Base-by-base conservation (phyloP, 129 eudicot genomes). In the Tanacetum coccineum region DNA sequence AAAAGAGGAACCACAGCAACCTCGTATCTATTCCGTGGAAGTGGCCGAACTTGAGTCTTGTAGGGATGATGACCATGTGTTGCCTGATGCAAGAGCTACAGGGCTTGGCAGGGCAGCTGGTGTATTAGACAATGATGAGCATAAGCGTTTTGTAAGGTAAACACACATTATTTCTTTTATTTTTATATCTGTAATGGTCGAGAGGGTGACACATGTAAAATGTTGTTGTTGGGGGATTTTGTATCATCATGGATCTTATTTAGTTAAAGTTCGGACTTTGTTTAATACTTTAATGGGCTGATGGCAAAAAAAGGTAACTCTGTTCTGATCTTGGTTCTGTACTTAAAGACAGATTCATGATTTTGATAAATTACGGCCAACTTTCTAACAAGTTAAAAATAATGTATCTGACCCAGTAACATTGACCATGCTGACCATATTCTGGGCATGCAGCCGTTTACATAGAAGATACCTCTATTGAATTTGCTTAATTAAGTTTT, bases 61-160 rank as follows among this genome's bases (percentile, higher is more conserved):
- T 51, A 75, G 66, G 28, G 76, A 67, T 59, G 80, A 73, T 59
- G 82, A 68, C 73, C 67, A 78, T 25, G 36, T 77, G 20, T 71
- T 76, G 61, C 74, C 76, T 65, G 67, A 71, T 59, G 15, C 78
- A 22, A 84, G 73, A 72, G 68, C 94, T 57, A 66, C 52, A 66
- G 88, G 85, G 49, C 82, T 80, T 11, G 94, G 91, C 30, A 70
- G 78, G 53, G 79, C 87, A 12, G 68, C 82, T 61, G 82, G 79
- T 21, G 68, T 81, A 52, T 63, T 85, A 25, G 89, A 92, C 78
- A 80, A 79, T 61, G 77, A 80, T 59, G 95, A 91, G 60, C 98
- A 85, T 59, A 92, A 83, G 70, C 96, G 93, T 73, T 76, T 88
- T 62, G 85, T 92, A 22, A 85, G 79, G 98, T 85, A 76, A 78